These are phyloP conservation scores for Alternaria ethzedia DNA, from an alignment of 2,329 filamentous ascomycete species.

Conservation along the genomic window DNA sequence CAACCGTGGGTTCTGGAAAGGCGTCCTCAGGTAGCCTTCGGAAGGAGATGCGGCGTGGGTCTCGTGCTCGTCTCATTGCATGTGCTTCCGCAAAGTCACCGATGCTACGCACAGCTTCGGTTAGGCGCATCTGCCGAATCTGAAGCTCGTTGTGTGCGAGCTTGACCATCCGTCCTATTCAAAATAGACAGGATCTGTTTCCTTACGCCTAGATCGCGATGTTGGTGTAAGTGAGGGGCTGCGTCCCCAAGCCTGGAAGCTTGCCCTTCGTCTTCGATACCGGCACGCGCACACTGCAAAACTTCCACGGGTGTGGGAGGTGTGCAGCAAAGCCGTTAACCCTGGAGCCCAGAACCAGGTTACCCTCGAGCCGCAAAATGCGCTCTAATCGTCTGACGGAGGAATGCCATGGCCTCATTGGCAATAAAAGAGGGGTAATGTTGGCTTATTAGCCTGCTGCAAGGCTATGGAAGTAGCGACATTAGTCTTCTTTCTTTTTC, in stretches of 20 bases:
- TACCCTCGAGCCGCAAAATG: conserved; percentile 22
- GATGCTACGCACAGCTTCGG: background rate
- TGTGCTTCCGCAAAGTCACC: background rate
- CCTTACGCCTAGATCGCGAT: background rate
- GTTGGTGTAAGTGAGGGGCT: conserved; percentile 1
- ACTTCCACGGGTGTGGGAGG: conserved; percentile 16
- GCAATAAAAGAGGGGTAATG: conserved; percentile 29
- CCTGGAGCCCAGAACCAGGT: conserved; percentile 13
- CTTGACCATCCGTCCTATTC: background rate
- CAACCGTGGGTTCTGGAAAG: background rate
- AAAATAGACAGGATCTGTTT: background rate
- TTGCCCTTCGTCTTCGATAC: conserved; percentile 16
- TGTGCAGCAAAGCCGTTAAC: conserved; percentile 18
- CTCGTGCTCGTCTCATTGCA: conserved; percentile 5
- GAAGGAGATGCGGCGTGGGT: conserved; percentile 3
- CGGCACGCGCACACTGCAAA: conserved; percentile 8
- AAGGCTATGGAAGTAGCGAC: conserved; percentile 28
- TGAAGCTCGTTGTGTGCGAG: conserved; percentile 3
- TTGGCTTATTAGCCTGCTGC: conserved; percentile 32
- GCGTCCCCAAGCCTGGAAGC: background rate
- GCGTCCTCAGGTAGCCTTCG: background rate
- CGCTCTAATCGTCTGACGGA: conserved; percentile 10
- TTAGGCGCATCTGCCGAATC: background rate
- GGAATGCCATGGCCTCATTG: conserved; percentile 15
- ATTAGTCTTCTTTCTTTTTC: conserved; percentile 29